Evolutionary conservation across 352 stramenopile species (phyloP).

Genomic region (Pythium diclinum): DNA sequence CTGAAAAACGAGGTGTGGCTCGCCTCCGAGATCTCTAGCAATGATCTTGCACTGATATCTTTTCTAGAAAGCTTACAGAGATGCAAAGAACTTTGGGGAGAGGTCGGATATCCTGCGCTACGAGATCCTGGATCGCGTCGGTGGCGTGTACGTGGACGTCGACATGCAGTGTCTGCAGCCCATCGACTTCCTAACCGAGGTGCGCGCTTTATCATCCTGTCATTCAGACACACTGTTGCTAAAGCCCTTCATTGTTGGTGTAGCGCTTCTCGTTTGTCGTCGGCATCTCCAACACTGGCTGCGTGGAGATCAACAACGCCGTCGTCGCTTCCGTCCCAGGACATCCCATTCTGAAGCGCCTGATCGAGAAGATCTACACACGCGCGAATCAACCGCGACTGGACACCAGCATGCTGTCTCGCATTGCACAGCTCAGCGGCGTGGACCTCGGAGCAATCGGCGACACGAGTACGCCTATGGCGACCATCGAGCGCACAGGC

Average conservation of each 20-base stretch:
- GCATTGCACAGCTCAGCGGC: slow-evolving; percentile 22
- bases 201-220: background rate
- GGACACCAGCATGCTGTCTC: slow-evolving; percentile 20
- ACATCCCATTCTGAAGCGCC: slow-evolving; percentile 33
- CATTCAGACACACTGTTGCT: background rate
- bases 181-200: slow-evolving; percentile 39
- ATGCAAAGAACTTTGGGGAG: slow-evolving; percentile 58
- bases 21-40: no score
- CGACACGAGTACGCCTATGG: slow-evolving; percentile 21
- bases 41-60: background rate
- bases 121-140: slow-evolving; percentile 52
- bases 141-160: slow-evolving; percentile 69
- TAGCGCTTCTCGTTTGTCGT: slow-evolving; percentile 46
- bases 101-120: slow-evolving; percentile 77
- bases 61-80: slow-evolving; percentile 35
- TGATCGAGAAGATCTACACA: slow-evolving; percentile 35
- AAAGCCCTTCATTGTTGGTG: background rate
- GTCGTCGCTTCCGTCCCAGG: slow-evolving; percentile 36
- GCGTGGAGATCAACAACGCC: slow-evolving; percentile 74
- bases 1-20: slow-evolving; percentile 35
- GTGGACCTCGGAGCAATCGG: slow-evolving; percentile 2
- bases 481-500: slow-evolving; percentile 48
- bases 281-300: slow-evolving; percentile 63
- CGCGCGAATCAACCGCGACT: slow-evolving; percentile 16
- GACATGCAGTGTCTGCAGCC: slow-evolving; percentile 59